Percentiles rank a stretch among this genome's conserved stretches.
Conservation (phyloP, 148 eudicot species). For the Vaccinium vitisidaea region DNA sequence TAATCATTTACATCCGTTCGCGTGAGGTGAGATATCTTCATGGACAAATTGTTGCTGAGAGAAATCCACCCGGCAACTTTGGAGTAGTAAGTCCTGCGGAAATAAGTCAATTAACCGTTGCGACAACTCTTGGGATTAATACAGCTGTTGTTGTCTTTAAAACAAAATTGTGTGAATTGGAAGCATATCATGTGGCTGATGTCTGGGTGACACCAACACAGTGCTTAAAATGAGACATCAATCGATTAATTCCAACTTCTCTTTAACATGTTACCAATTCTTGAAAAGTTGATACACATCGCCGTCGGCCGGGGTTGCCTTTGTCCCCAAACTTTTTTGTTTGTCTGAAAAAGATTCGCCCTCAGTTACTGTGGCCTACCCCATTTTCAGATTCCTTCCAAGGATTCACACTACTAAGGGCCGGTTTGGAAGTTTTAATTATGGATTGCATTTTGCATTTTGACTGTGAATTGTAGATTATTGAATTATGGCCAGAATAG, state of each 20-base stretch:
- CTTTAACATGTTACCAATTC: neutral
- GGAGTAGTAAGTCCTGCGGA: too few relatives aligned
- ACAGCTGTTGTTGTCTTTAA: neutral
- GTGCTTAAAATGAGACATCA: neutral
- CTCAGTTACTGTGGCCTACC: neutral
- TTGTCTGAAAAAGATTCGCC: neutral
- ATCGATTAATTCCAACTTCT: neutral
- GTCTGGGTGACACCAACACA: slow-evolving; percentile 2
- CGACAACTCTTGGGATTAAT: too few relatives aligned
- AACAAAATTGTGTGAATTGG: neutral
- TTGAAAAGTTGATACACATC: neutral
- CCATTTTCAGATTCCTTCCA: neutral
- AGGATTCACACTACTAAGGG: neutral
- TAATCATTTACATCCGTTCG: too few relatives aligned
- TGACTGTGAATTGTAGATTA: too few relatives aligned
- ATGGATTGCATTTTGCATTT: too few relatives aligned
- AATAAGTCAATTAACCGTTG: too few relatives aligned
- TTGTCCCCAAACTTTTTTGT: neutral
- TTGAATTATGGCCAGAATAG: too few relatives aligned
- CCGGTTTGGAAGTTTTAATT: too few relatives aligned
- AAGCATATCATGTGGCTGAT: neutral
- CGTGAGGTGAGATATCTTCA: too few relatives aligned
- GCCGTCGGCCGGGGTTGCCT: neutral
- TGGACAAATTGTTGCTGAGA: too few relatives aligned
- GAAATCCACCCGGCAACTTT: too few relatives aligned